Conservation (phyloP, 352 stramenopile species). For the Peronospora belbahrii region DNA sequence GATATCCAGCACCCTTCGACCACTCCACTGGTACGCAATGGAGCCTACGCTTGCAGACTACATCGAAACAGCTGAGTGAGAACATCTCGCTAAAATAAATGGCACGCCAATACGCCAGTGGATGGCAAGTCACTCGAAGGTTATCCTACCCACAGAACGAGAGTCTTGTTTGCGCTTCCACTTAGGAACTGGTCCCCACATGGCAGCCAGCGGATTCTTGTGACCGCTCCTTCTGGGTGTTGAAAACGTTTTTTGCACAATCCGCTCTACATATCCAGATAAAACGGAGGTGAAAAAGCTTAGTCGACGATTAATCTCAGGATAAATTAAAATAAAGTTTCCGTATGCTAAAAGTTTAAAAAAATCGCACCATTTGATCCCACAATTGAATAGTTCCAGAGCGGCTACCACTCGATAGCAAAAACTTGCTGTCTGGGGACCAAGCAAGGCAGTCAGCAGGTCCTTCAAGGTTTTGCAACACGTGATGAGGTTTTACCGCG, state of each 20-base stretch:
- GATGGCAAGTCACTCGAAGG: too few relatives aligned
- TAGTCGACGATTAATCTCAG: background rate
- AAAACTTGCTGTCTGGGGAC: constrained; percentile 47
- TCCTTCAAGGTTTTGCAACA: constrained; percentile 40
- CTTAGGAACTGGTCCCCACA: constrained; percentile 56
- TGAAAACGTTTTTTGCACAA: constrained; percentile 43
- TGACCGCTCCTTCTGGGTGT: constrained; percentile 45
- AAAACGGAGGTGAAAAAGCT: background rate
- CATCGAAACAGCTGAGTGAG: background rate
- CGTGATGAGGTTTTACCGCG: constrained; percentile 24
- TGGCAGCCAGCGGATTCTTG: constrained; percentile 47
- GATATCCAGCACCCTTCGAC: constrained; percentile 50
- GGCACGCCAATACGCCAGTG: background rate
- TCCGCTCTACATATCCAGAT: constrained; percentile 30
- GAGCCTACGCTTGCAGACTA: constrained; percentile 47
- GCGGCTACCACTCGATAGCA: constrained; percentile 50
- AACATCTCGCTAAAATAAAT: background rate
- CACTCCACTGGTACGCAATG: constrained; percentile 62
- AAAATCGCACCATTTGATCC: constrained; percentile 44
- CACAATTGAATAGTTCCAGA: constrained; percentile 61
- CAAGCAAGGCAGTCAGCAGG: constrained; percentile 52
- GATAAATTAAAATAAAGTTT: too few relatives aligned
- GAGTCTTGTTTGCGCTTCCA: constrained; percentile 62
- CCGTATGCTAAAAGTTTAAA: too few relatives aligned
- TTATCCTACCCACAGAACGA: constrained; percentile 62